Conservation (phyloP, 352 stramenopile genomes). For the Phytopythium sindhum region DNA sequence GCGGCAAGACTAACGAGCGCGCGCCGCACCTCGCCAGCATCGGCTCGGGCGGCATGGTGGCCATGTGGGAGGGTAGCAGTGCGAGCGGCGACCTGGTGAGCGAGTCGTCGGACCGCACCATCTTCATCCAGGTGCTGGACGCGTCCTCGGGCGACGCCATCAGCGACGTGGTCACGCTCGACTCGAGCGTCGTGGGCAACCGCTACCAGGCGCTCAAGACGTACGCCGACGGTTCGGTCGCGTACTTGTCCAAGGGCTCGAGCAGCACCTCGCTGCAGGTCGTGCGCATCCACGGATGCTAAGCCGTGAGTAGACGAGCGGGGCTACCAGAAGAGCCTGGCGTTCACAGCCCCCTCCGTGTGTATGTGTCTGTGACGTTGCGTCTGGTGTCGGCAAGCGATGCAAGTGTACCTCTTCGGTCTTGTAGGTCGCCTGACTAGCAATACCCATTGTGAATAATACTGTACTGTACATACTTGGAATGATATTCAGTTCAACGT, state of each 20-base stretch:
- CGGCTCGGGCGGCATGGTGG: constrained; percentile 35
- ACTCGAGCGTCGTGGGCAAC: constrained; percentile 45
- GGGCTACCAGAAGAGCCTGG: too few relatives aligned
- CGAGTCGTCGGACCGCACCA: constrained; percentile 20
- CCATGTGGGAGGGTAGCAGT: constrained; percentile 45
- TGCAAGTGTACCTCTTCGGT: too few relatives aligned
- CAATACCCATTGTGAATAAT: too few relatives aligned
- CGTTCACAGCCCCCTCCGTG: neutral
- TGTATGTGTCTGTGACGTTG: neutral
- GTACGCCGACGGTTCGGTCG: constrained; percentile 47
- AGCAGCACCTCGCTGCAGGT: constrained; percentile 40
- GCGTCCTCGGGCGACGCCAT: constrained; percentile 33
- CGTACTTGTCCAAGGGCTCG: constrained; percentile 46
- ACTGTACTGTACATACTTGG: too few relatives aligned
- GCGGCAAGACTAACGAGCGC: constrained; percentile 44
- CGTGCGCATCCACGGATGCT: constrained; percentile 47
- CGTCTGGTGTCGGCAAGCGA: too few relatives aligned
- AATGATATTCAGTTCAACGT: too few relatives aligned
- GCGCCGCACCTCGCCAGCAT: constrained; percentile 42
- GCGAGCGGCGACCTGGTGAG: constrained; percentile 31
- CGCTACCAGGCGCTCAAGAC: constrained; percentile 57
- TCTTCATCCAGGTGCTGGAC: constrained; percentile 55
- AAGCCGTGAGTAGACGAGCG: constrained; percentile 1
- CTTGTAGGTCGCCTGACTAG: too few relatives aligned
- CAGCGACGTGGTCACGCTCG: constrained; percentile 42